Conservation (phyloP, 2,329 filamentous ascomycete species). For the Fusarium sp. region DNA sequence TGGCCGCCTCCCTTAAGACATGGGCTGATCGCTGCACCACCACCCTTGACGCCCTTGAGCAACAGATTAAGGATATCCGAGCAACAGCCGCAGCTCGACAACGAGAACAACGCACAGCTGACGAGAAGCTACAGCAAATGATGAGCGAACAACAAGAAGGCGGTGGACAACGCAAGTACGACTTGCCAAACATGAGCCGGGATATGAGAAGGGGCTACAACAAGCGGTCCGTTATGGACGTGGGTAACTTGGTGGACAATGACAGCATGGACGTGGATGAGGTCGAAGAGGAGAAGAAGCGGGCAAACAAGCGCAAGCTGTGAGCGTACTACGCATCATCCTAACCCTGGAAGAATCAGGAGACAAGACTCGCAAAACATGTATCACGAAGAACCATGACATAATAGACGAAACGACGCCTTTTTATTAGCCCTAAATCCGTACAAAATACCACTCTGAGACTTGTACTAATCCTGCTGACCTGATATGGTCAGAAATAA, state of each 20-base stretch:
- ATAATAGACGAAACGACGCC: slow-evolving; percentile 48
- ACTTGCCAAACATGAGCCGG: slow-evolving; percentile 37
- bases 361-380: slow-evolving; percentile 26
- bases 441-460: slow-evolving; percentile 36
- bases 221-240: slow-evolving; percentile 59
- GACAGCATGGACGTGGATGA: slow-evolving; percentile 71
- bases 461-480: slow-evolving; percentile 18
- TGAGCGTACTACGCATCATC: slow-evolving; percentile 42
- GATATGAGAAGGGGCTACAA: slow-evolving; percentile 48
- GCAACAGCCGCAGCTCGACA: slow-evolving; percentile 67
- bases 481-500: slow-evolving; percentile 29
- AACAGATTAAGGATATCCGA: slow-evolving; percentile 77
- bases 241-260: slow-evolving; percentile 58
- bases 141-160: slow-evolving; percentile 61
- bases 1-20: slow-evolving; percentile 75
- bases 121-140: slow-evolving; percentile 63
- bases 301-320: slow-evolving; percentile 67
- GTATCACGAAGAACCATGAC: slow-evolving; percentile 50
- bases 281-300: slow-evolving; percentile 64
- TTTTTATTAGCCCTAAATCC: slow-evolving; percentile 38
- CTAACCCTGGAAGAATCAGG: background rate
- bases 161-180: slow-evolving; percentile 52
- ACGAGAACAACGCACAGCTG: slow-evolving; percentile 62
- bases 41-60: slow-evolving; percentile 81
- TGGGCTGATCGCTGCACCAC: slow-evolving; percentile 85